Conservation (phyloP, 73 alveolate species). For the Paramecium sonneborni region DNA sequence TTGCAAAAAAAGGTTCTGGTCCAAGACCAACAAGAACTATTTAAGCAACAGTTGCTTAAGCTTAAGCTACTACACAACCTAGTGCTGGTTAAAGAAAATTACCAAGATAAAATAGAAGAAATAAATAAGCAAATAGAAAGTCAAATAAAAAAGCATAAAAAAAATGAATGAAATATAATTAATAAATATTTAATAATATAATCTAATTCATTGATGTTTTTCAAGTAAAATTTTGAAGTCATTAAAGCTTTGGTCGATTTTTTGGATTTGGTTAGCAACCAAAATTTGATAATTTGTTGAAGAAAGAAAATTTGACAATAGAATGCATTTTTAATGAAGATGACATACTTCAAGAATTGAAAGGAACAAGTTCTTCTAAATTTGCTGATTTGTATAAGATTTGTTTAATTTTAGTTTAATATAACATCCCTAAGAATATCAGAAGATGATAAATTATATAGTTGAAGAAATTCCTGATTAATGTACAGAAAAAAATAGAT, state of each 20-base stretch:
- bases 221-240: not conserved
- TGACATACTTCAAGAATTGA: not conserved
- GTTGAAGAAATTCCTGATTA: conserved; percentile 4
- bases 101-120: not conserved
- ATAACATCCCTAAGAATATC: not conserved
- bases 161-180: not conserved
- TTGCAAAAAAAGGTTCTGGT: not conserved
- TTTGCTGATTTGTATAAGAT: not conserved
- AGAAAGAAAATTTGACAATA: not conserved
- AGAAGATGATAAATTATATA: conserved; percentile 4
- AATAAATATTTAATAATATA: not conserved
- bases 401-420: not conserved
- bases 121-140: not conserved
- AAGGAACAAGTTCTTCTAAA: conserved; percentile 1
- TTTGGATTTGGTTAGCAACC: conserved; percentile 8
- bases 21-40: not conserved
- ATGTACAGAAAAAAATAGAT: conserved; percentile 1
- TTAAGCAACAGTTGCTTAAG: not conserved
- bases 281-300: not conserved
- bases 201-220: not conserved
- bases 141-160: not conserved
- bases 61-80: not conserved
- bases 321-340: conserved; percentile 10
- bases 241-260: conserved; percentile 23
- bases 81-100: not conserved